These are phyloP conservation scores for Phytophthora crassamura DNA, from an alignment of 352 stramenopile species.

Conservation along the genomic window DNA sequence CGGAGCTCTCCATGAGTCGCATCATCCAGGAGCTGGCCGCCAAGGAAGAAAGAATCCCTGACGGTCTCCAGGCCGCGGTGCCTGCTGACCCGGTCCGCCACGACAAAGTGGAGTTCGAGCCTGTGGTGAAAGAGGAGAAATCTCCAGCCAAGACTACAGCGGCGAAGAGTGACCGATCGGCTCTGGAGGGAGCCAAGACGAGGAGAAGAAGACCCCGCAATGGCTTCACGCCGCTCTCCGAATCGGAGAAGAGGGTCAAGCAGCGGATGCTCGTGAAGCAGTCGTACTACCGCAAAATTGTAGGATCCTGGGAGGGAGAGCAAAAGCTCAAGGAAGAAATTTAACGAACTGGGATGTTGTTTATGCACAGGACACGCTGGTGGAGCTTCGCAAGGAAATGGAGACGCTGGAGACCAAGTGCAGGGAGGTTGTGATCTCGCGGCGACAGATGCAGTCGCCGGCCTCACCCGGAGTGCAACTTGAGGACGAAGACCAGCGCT, in stretches of 20 bases:
- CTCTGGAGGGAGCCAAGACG: constrained; percentile 5
- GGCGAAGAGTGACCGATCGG: constrained; percentile 7
- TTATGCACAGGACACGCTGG: constrained; percentile 59
- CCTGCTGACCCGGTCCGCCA: constrained; percentile 8
- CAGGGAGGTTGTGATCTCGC: constrained; percentile 40
- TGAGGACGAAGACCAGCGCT: constrained; percentile 28
- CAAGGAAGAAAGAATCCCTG: constrained; percentile 10
- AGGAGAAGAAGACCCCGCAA: constrained; percentile 29
- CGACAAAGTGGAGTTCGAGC: background rate
- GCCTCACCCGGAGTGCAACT: constrained; percentile 8
- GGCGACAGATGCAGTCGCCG: constrained; percentile 20
- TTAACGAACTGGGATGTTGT: background rate
- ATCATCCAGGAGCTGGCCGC: constrained; percentile 51
- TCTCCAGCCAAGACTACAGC: background rate
- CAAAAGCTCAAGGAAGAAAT: too few species aligned
- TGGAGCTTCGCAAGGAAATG: constrained; percentile 56
- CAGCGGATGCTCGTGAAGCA: constrained; percentile 72
- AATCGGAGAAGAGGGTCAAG: constrained; percentile 72
- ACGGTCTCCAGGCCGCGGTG: background rate
- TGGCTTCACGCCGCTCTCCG: constrained; percentile 46
- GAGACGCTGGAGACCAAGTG: constrained; percentile 59
- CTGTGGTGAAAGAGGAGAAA: background rate
- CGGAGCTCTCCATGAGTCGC: constrained; percentile 56
- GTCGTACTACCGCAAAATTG: constrained; percentile 82
- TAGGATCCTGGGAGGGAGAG: too few species aligned